Evolutionary conservation across 306 rosid genomes (phyloP), one percentile per base, ranked within the genome.

Genomic region (Hippophae rhamnoides): DNA sequence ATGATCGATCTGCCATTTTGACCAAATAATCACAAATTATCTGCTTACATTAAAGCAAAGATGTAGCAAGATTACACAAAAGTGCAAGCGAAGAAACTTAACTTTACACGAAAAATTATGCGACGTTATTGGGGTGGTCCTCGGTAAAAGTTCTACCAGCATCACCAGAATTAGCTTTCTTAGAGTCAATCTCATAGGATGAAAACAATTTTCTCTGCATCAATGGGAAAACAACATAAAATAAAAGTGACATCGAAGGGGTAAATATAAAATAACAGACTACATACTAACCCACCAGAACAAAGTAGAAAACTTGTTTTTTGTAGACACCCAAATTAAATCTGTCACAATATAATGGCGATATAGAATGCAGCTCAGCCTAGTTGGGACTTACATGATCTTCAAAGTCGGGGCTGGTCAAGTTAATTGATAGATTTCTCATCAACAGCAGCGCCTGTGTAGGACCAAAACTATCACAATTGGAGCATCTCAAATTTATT

Each of bases 381-480:
- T 46, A 47, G 55, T 52, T 63, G 23, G 73, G 53, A 79, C 95
- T 82, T 76, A 92, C 99, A 61, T 88, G 96, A 72, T 88, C 88
- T 80, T 88, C 95, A 50, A 92, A 92, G 52, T 83, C 95, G 0
- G 96, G 99, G 72, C 93, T 84, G 11, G 78, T 60, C 70, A 92
- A 76, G 77, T 92, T 92, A 76, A 86, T 82, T 57, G 99, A 83
- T 56, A 92, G 75, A 71, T 92, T 88, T 77, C 99, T 84, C 97
- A 92, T 88, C 86, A 92, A 77, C 66, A 92, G 66, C 55, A 92
- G 79, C 65, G 88, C 99, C 99, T 92, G 67, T 7, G 74, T 13
- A 56, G 48, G 26, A 69, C 59, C 48, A 42, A 72, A 53, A 3
- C 9, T 31, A 50, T 18, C 23, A 18, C 1, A 18, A 18, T 18